A percentile compares a stretch with the other conserved stretches of the same genome.
Evolutionary conservation across 345 rosid species (phyloP).

Genomic region (Bruguiera sexangula): DNA sequence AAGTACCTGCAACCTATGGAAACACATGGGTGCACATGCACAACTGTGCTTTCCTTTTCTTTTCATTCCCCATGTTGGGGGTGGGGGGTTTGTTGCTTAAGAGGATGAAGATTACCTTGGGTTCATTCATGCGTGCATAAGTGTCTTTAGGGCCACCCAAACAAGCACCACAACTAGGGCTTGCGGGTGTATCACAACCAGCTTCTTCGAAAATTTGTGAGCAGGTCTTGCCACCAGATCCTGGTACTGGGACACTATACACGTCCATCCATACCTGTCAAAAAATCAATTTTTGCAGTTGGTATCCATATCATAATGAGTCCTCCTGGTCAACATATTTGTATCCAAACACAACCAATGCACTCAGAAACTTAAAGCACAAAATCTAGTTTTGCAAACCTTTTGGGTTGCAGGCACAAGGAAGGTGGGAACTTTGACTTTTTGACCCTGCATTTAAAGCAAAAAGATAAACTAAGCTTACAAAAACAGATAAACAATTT

Average conservation of each 20-base stretch:
- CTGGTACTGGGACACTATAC: conserved; percentile 79
- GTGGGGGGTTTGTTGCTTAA: too few species aligned
- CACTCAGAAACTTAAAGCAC: not conserved
- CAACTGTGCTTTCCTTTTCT: not conserved
- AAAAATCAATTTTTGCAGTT: not conserved
- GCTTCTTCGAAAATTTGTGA: conserved; percentile 95
- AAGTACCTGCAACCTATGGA: too few species aligned
- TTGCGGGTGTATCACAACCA: conserved; percentile 94
- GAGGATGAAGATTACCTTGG: conserved; percentile 43
- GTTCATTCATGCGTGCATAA: conserved; percentile 84
- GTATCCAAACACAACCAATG: not conserved
- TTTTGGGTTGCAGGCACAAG: conserved; percentile 95
- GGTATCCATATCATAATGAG: not conserved
- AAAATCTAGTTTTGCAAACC: conserved; percentile 34
- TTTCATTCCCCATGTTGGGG: too few species aligned
- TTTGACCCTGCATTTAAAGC: conserved; percentile 53
- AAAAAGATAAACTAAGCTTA: not conserved
- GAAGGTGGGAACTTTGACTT: conserved; percentile 94
- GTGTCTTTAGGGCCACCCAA: conserved; percentile 96
- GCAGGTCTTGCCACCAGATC: conserved; percentile 91
- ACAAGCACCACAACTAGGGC: conserved; percentile 96
- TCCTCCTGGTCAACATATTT: not conserved
- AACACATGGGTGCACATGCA: too few species aligned
- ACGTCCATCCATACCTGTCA: conserved; percentile 87
- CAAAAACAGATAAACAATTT: not conserved